Evolutionary conservation across 306 rosid species (phyloP), one percentile per base, ranked within the genome.

Genomic region (Echinosophora koreensis): DNA sequence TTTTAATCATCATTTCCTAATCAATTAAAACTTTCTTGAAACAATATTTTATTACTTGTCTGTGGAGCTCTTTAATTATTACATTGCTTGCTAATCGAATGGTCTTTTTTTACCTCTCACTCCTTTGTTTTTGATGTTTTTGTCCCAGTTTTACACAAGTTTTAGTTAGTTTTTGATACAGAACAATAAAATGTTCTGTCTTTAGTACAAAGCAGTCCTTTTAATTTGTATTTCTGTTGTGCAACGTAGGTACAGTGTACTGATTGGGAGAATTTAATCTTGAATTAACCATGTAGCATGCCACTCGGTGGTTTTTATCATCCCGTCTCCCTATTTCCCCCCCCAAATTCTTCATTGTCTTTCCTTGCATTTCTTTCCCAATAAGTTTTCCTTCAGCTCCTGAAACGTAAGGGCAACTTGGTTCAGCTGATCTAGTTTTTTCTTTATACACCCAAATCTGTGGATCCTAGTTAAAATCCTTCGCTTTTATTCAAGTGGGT

Each of bases 31-130:
- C 8, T 6, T 51, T 50, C 56, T 9, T 52, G 44, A 64, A 75
- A 69, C 17, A 51, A 38, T 37, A 18, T 27, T 57, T 72, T 57
- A 42, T 35, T 65, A 8, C 8, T 42, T 64, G 63, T 18, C 14
- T 55, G 46, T 64, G 73, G 30, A 35, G 13, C 64, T 75, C n/a
- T 74, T 42, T 61, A 46, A 61, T 46, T 47, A 16, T 46, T 60
- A 47, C 6, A 60, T 61, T 61, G 71, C 10, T 59, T 32, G 8
- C 9, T 4, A 28, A 61, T 2, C 47, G 14, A 8, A n/a, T 58
- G 58, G 46, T 12, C 68, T 32, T 60, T 9, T 42, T 9, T 12
- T 3, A 51, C 9, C 13, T 22, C 22, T 8, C 46, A n/a, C 46
- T 37, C 39, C 27, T 9, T 49, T 6, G 1, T 35, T 35, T 39